Evolutionary conservation across 2,329 filamentous ascomycete species (phyloP).

Genomic region (Cadophora sp.): DNA sequence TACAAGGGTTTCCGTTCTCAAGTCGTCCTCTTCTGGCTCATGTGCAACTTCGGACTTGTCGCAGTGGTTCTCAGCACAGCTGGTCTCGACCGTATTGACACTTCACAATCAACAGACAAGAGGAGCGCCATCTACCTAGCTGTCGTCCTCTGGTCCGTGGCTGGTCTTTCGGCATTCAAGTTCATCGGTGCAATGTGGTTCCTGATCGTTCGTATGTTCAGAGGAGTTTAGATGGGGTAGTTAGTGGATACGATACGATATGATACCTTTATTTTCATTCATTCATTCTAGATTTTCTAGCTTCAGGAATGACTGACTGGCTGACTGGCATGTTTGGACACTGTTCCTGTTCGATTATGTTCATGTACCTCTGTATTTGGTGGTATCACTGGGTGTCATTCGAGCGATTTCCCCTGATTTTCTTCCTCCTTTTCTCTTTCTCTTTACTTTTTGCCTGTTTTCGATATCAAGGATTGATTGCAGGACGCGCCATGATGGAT

Average conservation of each 20-base stretch:
- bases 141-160: conserved; percentile 47
- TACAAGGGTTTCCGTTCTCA: conserved; percentile 95
- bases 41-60: conserved; percentile 88
- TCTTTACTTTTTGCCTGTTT: background rate
- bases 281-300: background rate
- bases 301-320: conserved; percentile 8
- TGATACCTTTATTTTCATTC: no score
- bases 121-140: conserved; percentile 46
- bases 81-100: conserved; percentile 81
- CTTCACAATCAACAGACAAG: conserved; percentile 66
- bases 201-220: conserved; percentile 85
- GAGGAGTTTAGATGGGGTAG: conserved; percentile 60
- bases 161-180: conserved; percentile 45
- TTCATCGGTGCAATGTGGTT: conserved; percentile 54
- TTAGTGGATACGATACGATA: background rate
- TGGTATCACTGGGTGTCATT: background rate
- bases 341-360: conserved; percentile 12
- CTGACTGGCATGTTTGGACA: background rate
- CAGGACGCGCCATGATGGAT: background rate
- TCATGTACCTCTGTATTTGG: background rate
- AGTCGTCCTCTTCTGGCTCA: conserved; percentile 95
- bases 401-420: background rate
- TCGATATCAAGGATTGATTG: background rate
- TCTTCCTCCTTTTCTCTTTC: background rate
- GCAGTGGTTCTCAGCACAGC: conserved; percentile 88